Evolutionary conservation across 441 rosid species (phyloP).

Genomic region (Flueggea neowawraea): DNA sequence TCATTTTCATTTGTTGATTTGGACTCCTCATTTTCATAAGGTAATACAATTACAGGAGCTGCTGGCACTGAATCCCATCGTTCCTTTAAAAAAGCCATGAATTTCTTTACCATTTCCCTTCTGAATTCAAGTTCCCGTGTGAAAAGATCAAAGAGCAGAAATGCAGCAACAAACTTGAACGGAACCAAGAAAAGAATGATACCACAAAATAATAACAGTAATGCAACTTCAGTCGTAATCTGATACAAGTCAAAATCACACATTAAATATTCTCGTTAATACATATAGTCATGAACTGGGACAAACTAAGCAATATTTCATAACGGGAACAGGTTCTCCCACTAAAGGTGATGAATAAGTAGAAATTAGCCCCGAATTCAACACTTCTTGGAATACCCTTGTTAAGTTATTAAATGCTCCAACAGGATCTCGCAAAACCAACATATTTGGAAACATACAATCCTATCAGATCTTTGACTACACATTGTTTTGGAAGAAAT

Average conservation of each 20-base stretch:
- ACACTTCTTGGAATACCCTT: too few species aligned
- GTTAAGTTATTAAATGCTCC: too few species aligned
- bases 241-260: conserved; percentile 24
- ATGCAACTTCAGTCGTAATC: conserved; percentile 84
- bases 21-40: conserved; percentile 49
- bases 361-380: too few species aligned
- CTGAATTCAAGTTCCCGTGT: conserved; percentile 89
- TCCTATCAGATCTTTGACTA: too few species aligned
- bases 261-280: neutral
- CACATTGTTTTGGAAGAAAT: neutral
- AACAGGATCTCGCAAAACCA: too few species aligned
- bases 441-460: too few species aligned
- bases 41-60: conserved; percentile 76
- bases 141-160: conserved; percentile 69
- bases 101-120: conserved; percentile 68
- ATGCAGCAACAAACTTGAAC: conserved; percentile 78
- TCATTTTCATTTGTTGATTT: conserved; percentile 29
- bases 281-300: neutral
- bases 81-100: conserved; percentile 57
- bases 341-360: too few species aligned
- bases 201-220: conserved; percentile 59
- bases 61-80: conserved; percentile 94
- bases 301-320: too few species aligned
- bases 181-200: conserved; percentile 61
- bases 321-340: too few species aligned